Conservation (phyloP, 805 yeast species). For the Hanseniaspora thailandica region DNA sequence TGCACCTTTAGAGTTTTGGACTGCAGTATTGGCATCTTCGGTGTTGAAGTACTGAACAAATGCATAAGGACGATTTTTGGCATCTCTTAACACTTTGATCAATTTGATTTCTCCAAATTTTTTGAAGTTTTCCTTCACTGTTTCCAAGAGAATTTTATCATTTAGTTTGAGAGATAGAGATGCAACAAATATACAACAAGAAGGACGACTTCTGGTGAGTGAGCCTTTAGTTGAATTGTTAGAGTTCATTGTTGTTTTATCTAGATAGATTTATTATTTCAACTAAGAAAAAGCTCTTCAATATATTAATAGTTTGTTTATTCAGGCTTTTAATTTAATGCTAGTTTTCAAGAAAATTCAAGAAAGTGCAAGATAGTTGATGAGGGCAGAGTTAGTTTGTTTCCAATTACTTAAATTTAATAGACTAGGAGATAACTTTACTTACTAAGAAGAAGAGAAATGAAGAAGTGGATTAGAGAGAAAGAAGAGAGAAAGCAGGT, state of each 20-base stretch:
- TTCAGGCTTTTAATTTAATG: not conserved
- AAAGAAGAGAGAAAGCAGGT: not conserved
- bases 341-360: not conserved
- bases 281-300: not conserved
- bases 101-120: constrained; percentile 60
- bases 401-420: not conserved
- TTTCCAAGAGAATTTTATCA: constrained; percentile 60
- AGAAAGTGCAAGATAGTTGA: not conserved
- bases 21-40: constrained; percentile 56
- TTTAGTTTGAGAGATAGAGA: constrained; percentile 52
- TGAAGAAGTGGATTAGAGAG: not conserved
- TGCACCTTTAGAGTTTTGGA: constrained; percentile 56
- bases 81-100: constrained; percentile 76
- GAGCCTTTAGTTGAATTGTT: not conserved
- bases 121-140: constrained; percentile 57
- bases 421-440: not conserved
- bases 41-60: constrained; percentile 76
- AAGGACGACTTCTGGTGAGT: constrained; percentile 35
- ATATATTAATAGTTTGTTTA: no score
- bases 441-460: not conserved
- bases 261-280: no score
- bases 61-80: constrained; percentile 76
- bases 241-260: not conserved
- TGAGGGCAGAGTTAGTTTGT: no score
- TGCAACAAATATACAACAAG: constrained; percentile 82